These are phyloP conservation scores for Tuber microsphaerosporum DNA, from an alignment of 495 filamentous ascomycete genomes.

Conservation along the genomic window DNA sequence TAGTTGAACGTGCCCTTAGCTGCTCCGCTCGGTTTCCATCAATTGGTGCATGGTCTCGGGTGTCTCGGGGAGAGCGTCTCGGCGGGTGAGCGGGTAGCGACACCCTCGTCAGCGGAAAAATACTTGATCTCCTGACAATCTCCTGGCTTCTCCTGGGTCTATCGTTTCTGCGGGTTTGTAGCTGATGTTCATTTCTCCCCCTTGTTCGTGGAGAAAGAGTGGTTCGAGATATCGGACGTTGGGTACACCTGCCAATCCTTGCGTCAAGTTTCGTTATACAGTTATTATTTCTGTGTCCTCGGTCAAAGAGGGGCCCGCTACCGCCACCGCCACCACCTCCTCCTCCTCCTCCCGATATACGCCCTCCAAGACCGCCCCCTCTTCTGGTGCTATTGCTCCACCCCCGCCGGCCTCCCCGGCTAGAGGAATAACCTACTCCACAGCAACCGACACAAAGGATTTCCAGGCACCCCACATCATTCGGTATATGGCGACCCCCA, in stretches of 20 bases:
- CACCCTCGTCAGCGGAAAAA: background rate
- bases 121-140: background rate
- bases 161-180: background rate
- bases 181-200: background rate
- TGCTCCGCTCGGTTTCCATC: background rate
- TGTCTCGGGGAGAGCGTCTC: background rate
- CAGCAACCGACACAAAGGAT: conserved; percentile 12
- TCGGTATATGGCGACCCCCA: background rate
- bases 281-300: background rate
- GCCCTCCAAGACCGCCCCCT: background rate
- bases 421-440: background rate
- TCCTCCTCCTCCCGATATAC: background rate
- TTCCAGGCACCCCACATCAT: conserved; percentile 4
- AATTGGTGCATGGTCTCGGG: background rate
- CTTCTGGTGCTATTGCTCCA: background rate
- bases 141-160: background rate
- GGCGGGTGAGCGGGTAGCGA: background rate
- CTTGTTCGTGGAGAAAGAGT: background rate
- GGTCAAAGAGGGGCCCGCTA: background rate
- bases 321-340: background rate
- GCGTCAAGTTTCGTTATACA: background rate
- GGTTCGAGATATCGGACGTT: background rate
- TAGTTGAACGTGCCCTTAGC: background rate
- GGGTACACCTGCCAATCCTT: background rate
- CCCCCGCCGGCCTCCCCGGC: background rate